Evolutionary conservation across 106 monocot species (phyloP), one percentile per base, ranked within the genome.

Genomic region (Vanilla planifolia): DNA sequence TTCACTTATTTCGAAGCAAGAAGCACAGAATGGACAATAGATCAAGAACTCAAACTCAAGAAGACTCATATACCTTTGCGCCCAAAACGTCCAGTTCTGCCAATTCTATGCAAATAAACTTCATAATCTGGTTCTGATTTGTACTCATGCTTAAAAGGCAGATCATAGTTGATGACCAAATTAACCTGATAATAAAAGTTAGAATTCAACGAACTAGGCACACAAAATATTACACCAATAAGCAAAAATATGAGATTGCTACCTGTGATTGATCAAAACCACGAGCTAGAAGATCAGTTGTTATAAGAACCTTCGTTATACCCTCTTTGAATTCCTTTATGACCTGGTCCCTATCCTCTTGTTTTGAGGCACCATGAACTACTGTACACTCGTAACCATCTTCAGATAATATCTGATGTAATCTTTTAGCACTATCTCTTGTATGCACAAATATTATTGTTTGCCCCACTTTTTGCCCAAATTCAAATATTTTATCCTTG

Each of bases 221-320:
- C 57, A 40, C 22, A 19, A 33, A 37, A 9, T 61, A n/a, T n/a
- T n/a, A n/a, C n/a, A n/a, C n/a, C n/a, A n/a, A n/a, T n/a, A 0
- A 6, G 59, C 5, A 59, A 16, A n/a, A 3, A 33, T 3, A 67
- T 36, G 50, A 34, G 57, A 15, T 28, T 17, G 25, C 15, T 68
- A 90, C 95, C 90, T 90, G 86, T 60, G 80, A 77, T 67, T 90
- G 90, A 74, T 90, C 95, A 66, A 95, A 95, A 58, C 90, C 95
- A 62, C 90, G 80, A 51, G 95, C 86, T 69, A 95, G 80, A 16
- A 95, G 73, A 74, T 90, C 90, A 29, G 90, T 95, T 13, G 86
- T 86, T 60, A 95, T 95, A 17, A 95, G 86, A 29, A 95, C 95
- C 51, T 86, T 84, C 5, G 90, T 95, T 11, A 78, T 68, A 47